Percentiles rank a stretch among this genome's conserved stretches.
Conservation (phyloP, 1,139 yeast genomes). For the Scheffersomyces illinoinensis region DNA sequence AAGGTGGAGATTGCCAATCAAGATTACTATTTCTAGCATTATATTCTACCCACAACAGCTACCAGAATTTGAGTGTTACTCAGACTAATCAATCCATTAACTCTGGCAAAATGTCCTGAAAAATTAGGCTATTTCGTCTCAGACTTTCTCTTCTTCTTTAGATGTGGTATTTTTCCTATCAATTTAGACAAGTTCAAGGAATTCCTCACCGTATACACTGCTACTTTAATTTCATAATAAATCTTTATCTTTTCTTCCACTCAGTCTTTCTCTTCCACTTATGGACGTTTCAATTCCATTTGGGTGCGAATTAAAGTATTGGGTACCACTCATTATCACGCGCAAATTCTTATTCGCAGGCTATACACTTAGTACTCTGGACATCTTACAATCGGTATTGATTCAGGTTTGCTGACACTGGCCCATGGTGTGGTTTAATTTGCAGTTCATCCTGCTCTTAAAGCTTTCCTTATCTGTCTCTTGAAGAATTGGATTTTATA, state of each 20-base stretch:
- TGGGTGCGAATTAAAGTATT: background rate
- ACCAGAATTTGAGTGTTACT: background rate
- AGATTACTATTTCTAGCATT: background rate
- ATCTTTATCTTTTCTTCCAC: background rate
- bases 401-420: background rate
- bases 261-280: background rate
- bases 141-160: background rate
- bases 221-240: background rate
- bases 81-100: background rate
- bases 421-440: background rate
- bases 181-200: background rate
- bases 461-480: slow-evolving; percentile 1
- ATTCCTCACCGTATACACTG: background rate
- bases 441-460: slow-evolving; percentile 1
- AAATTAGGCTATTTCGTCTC: background rate
- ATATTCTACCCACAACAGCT: background rate
- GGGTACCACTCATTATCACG: no score
- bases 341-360: background rate
- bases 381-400: background rate
- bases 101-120: no score
- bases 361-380: background rate
- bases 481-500: no score
- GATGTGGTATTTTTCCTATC: background rate
- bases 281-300: background rate
- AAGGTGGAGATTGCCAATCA: background rate